Conservation (phyloP, 148 eudicot genomes). For the Limonium bicolor region DNA sequence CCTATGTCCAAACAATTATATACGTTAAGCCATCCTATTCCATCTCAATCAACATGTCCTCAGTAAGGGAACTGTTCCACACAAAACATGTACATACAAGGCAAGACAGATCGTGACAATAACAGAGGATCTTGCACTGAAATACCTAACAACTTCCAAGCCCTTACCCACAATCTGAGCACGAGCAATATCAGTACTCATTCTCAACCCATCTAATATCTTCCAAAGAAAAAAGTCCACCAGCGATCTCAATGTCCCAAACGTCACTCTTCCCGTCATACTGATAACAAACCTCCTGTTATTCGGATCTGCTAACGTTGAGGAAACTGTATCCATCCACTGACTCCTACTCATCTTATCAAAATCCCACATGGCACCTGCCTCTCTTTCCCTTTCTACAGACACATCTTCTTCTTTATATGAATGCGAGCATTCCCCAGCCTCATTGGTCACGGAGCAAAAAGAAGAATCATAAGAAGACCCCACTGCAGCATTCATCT, state of each 20-base stretch:
- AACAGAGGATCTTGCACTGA: constrained; percentile 47
- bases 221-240: constrained; percentile 36
- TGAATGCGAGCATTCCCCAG: neutral
- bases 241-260: constrained; percentile 52
- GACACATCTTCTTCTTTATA: constrained; percentile 6
- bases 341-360: constrained; percentile 17
- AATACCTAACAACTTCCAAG: constrained; percentile 37
- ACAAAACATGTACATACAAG: constrained; percentile 37
- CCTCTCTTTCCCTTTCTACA: constrained; percentile 1
- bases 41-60: no score
- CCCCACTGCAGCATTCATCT: constrained; percentile 1
- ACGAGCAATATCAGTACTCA: constrained; percentile 26
- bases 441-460: constrained; percentile 6
- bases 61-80: constrained; percentile 27
- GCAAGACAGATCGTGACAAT: constrained; percentile 47
- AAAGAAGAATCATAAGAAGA: constrained; percentile 9
- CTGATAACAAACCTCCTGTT: constrained; percentile 58
- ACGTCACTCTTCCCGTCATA: constrained; percentile 75
- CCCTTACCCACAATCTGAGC: constrained; percentile 49
- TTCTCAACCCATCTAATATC: constrained; percentile 36
- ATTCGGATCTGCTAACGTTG: constrained; percentile 62
- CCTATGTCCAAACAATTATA: no score
- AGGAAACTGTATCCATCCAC: constrained; percentile 45
- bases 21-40: no score
- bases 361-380: constrained; percentile 1